Conservation (phyloP, 1,139 yeast species). For the Debaryomyces nepalensis region DNA sequence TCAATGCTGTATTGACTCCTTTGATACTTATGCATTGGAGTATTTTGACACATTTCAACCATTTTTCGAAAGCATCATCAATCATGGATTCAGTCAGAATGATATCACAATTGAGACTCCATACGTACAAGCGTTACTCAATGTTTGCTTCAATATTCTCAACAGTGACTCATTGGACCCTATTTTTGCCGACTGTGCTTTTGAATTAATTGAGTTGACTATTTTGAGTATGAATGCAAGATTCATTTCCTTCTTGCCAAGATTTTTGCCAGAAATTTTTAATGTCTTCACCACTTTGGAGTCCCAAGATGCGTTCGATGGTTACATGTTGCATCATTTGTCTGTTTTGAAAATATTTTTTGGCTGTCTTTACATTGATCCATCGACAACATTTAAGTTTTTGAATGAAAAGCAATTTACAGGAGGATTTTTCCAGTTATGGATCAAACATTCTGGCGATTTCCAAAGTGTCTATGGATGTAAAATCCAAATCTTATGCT, state of each 20-base stretch:
- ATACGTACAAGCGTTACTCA: slow-evolving; percentile 44
- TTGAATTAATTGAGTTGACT: slow-evolving; percentile 47
- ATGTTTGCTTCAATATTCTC: slow-evolving; percentile 43
- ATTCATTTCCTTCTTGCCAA: slow-evolving; percentile 38
- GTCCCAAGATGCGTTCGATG: slow-evolving; percentile 48
- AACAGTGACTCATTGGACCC: slow-evolving; percentile 45
- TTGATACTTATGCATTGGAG: slow-evolving; percentile 58
- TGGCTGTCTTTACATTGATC: slow-evolving; percentile 45
- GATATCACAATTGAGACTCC: slow-evolving; percentile 42
- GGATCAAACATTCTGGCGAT: slow-evolving; percentile 53
- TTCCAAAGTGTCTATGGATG: slow-evolving; percentile 62
- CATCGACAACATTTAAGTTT: slow-evolving; percentile 41
- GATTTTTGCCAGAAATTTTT: slow-evolving; percentile 44
- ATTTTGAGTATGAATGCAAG: slow-evolving; percentile 43
- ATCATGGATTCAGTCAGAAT: slow-evolving; percentile 47
- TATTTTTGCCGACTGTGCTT: slow-evolving; percentile 45
- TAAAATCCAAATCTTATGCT: slow-evolving; percentile 55
- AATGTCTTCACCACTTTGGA: slow-evolving; percentile 41
- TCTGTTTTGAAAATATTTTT: slow-evolving; percentile 51
- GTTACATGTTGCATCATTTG: slow-evolving; percentile 52
- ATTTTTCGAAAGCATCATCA: slow-evolving; percentile 54
- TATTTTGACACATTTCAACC: slow-evolving; percentile 55
- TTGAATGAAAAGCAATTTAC: slow-evolving; percentile 44
- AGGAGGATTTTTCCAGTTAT: slow-evolving; percentile 46
- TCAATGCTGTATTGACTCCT: slow-evolving; percentile 47